Evolutionary conservation across 2,329 filamentous ascomycete genomes (phyloP).

Genomic region (Diaporthe humulicola): DNA sequence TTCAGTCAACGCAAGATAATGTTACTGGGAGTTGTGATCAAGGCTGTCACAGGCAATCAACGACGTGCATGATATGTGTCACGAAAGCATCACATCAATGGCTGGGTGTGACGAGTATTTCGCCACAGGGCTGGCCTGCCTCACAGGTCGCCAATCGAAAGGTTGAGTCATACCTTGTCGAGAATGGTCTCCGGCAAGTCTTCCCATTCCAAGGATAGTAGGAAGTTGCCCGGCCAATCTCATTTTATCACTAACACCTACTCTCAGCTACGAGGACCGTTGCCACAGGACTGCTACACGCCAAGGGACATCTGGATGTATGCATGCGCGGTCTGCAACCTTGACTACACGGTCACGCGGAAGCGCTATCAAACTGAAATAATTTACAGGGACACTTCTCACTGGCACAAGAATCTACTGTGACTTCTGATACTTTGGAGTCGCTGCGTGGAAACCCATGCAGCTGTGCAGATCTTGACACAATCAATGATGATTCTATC

Average conservation of each 20-base stretch:
- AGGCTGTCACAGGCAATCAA: not conserved
- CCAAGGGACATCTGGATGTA: too few species aligned
- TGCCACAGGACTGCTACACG: not conserved
- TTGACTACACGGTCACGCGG: not conserved
- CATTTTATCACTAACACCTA: not conserved
- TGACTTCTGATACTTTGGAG: not conserved
- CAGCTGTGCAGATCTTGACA: not conserved
- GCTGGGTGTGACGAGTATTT: not conserved
- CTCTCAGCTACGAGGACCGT: not conserved
- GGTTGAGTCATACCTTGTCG: not conserved
- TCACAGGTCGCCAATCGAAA: not conserved
- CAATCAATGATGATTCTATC: not conserved
- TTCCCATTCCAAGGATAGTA: not conserved
- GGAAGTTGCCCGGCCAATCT: not conserved
- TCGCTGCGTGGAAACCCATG: not conserved
- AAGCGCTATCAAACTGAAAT: not conserved
- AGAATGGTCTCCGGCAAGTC: not conserved
- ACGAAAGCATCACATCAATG: slow-evolving; percentile 6
- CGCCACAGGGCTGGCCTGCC: not conserved
- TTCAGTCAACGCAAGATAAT: not conserved
- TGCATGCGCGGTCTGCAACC: too few species aligned
- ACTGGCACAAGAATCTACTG: too few species aligned
- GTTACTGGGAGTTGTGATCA: not conserved
- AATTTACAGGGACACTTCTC: too few species aligned
- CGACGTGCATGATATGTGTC: not conserved